Evolutionary conservation across 176 grass and related monocot species (phyloP).

Genomic region (Guadua angustifolia): DNA sequence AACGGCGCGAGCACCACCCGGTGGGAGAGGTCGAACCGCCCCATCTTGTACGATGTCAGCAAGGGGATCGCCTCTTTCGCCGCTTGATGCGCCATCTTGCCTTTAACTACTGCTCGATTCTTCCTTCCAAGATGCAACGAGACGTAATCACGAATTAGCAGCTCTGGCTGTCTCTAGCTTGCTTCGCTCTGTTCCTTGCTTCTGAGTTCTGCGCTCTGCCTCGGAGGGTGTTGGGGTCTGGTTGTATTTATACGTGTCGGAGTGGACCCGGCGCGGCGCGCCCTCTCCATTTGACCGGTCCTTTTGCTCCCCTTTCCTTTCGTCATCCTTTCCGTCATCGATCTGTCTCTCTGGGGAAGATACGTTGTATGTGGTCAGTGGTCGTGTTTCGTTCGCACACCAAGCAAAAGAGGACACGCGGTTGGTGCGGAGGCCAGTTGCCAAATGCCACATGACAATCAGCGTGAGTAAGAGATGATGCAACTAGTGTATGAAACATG

Average conservation of each 20-base stretch:
- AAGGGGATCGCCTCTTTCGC: constrained; percentile 40
- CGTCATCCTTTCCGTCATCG: not conserved
- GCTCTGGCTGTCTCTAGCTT: not conserved
- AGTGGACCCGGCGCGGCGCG: not conserved
- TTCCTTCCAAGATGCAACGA: not conserved
- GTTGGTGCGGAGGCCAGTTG: too few relatives aligned
- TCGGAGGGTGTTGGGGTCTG: too few relatives aligned
- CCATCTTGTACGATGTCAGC: constrained; percentile 47
- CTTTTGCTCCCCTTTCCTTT: not conserved
- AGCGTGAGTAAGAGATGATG: too few relatives aligned
- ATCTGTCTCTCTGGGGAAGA: too few relatives aligned
- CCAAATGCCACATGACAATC: too few relatives aligned
- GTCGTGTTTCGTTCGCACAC: too few relatives aligned
- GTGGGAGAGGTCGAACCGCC: constrained; percentile 4
- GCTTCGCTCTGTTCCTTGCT: not conserved
- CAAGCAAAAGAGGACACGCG: too few relatives aligned
- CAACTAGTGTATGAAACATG: too few relatives aligned
- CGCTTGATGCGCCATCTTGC: not conserved
- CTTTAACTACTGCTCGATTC: not conserved
- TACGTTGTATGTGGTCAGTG: not conserved
- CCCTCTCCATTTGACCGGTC: not conserved
- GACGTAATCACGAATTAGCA: not conserved
- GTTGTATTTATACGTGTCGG: not conserved
- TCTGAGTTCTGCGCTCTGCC: not conserved
- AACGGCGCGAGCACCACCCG: constrained; percentile 31